These are phyloP conservation scores for Epichloe brachyelytri DNA, from an alignment of 2,329 filamentous ascomycete species.

Conservation along the genomic window DNA sequence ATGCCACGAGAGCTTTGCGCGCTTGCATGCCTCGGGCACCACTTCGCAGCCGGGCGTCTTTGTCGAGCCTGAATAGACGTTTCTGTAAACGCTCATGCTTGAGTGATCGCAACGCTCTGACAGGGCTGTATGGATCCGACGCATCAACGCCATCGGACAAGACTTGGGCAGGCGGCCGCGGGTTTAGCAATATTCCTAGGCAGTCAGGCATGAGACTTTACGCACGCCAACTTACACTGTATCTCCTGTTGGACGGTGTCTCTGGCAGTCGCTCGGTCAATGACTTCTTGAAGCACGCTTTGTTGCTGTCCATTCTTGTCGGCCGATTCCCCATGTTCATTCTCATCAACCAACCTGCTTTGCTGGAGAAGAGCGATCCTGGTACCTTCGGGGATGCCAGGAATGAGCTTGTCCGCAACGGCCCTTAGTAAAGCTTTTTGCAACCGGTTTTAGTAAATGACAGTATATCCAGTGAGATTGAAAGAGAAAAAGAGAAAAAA, in stretches of 20 bases:
- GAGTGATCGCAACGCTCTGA: constrained; percentile 48
- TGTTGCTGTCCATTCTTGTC: constrained; percentile 6
- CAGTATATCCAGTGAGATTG: neutral
- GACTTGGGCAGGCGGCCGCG: constrained; percentile 21
- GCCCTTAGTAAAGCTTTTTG: constrained; percentile 53
- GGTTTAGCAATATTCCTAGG: neutral
- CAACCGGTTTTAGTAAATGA: neutral
- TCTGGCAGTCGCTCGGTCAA: constrained; percentile 45
- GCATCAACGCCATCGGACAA: constrained; percentile 47
- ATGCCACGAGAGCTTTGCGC: constrained; percentile 57
- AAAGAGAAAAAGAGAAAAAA: no score
- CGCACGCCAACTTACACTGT: constrained; percentile 28
- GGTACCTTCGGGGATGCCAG: constrained; percentile 55
- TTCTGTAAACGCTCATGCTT: constrained; percentile 49
- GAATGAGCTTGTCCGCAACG: constrained; percentile 65
- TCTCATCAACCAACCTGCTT: constrained; percentile 28
- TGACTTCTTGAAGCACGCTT: constrained; percentile 53
- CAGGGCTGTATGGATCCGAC: constrained; percentile 41
- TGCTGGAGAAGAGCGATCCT: constrained; percentile 59
- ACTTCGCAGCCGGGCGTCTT: constrained; percentile 61
- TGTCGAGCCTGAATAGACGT: constrained; percentile 55
- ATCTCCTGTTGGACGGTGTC: constrained; percentile 49
- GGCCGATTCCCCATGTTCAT: constrained; percentile 16
- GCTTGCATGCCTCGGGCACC: constrained; percentile 63
- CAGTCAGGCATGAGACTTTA: no score